Evolutionary conservation across 2,329 filamentous ascomycete genomes (phyloP).

Genomic region (Aureobasidium vineae): DNA sequence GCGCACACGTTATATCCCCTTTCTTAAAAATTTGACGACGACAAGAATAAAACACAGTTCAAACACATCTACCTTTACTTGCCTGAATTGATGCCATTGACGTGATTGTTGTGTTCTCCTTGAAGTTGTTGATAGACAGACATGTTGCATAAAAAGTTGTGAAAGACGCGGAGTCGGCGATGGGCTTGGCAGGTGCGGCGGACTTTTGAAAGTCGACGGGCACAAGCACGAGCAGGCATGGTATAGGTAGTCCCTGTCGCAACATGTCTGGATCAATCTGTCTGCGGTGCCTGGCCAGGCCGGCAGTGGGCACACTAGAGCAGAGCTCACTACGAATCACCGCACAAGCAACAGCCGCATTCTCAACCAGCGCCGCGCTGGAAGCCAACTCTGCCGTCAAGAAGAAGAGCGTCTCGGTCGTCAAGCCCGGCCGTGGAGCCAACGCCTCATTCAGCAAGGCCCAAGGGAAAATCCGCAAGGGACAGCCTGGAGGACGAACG

Average conservation of each 20-base stretch:
- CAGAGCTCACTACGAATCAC: constrained; percentile 21
- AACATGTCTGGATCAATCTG: constrained; percentile 33
- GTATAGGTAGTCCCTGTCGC: neutral
- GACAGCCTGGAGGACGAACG: constrained; percentile 29
- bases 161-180: constrained; percentile 8
- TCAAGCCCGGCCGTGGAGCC: constrained; percentile 25
- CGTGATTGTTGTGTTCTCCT: neutral
- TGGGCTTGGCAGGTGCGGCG: constrained; percentile 6
- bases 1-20: constrained; percentile 24
- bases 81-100: neutral
- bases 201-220: constrained; percentile 18
- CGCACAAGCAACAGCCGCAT: constrained; percentile 34
- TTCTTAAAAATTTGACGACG: constrained; percentile 24
- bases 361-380: constrained; percentile 37
- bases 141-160: neutral
- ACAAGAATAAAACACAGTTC: constrained; percentile 19
- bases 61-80: neutral
- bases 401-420: constrained; percentile 34
- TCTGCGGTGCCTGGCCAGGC: constrained; percentile 31
- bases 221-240: neutral
- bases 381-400: constrained; percentile 34
- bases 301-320: constrained; percentile 18
- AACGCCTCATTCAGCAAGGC: constrained; percentile 25
- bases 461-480: constrained; percentile 34
- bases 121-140: neutral